These are phyloP conservation scores for Tinospora cordifolia DNA, from an alignment of 164 flowering plant genomes.

Conservation along the genomic window DNA sequence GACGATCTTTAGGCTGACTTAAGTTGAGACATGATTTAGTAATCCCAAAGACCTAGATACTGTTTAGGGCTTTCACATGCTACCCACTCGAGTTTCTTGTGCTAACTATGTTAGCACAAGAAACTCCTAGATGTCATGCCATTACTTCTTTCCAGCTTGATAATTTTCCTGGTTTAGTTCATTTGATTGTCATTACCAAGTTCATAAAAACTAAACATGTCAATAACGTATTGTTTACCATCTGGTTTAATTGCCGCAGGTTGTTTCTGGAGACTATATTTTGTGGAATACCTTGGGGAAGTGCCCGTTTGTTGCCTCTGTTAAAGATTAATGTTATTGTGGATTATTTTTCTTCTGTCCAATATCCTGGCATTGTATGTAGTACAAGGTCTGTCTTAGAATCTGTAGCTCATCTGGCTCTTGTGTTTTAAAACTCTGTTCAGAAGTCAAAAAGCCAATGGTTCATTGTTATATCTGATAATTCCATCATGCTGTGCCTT, in stretches of 20 bases:
- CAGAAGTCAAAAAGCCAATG: background rate
- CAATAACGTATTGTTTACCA: background rate
- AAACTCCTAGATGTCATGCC: background rate
- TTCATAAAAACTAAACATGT: no score
- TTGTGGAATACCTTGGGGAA: constrained; percentile 97
- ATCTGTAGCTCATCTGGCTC: background rate
- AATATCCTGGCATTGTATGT: background rate
- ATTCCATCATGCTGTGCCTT: no score
- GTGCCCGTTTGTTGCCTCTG: constrained; percentile 66
- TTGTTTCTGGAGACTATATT: constrained; percentile 78
- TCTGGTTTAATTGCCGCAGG: constrained; percentile 31
- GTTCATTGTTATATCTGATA: no score
- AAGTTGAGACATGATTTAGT: no score
- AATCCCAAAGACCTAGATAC: no score
- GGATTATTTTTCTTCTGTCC: background rate
- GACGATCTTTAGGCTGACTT: no score
- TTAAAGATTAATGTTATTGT: constrained; percentile 16
- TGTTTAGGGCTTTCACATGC: background rate
- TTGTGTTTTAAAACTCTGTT: background rate
- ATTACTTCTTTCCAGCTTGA: no score
- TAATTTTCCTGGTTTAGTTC: no score
- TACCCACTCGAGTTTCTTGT: background rate
- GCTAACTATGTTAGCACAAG: background rate
- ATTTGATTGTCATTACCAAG: no score
- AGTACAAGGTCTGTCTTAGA: background rate